A percentile compares a stretch with the other conserved stretches of the same genome.
phyloP scores from a whole-genome alignment of 106 monocot species.

The Allium fistulosum region DNA sequence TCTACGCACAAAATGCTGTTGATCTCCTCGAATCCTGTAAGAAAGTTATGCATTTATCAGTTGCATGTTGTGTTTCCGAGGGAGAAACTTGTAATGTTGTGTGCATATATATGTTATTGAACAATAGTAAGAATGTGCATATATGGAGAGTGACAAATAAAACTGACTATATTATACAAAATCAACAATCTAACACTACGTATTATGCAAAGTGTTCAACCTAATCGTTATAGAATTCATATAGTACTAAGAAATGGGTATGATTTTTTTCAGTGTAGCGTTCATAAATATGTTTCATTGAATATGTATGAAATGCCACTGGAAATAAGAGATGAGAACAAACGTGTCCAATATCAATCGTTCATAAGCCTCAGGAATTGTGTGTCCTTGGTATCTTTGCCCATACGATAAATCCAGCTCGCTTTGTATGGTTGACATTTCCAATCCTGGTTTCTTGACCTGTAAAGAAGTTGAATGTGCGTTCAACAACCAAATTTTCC shows the following conservation, averaged over 20 bases:
- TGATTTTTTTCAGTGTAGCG: no score
- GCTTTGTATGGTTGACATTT: conserved; percentile 96
- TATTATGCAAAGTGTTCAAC: no score
- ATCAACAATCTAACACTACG: no score
- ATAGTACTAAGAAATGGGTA: no score
- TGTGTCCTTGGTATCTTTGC: conserved; percentile 71
- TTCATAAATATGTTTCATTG: no score
- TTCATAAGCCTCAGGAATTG: conserved; percentile 95
- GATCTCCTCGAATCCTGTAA: conserved; percentile 79
- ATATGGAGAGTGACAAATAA: no score
- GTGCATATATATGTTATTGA: no score
- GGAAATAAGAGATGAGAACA: conserved; percentile 3
- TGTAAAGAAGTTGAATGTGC: conserved; percentile 16
- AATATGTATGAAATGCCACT: not conserved
- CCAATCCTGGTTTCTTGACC: conserved; percentile 97
- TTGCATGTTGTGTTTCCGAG: no score
- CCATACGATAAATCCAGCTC: conserved; percentile 94
- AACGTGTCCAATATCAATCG: conserved; percentile 94
- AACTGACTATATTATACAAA: no score
- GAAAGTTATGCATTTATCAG: not conserved
- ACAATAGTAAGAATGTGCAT: no score
- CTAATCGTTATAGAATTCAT: no score
- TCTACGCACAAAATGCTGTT: conserved; percentile 93
- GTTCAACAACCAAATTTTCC: not conserved
- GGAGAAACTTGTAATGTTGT: no score